Base-by-base conservation (phyloP, 2,329 filamentous ascomycete genomes). In the Nemania abortiva region DNA sequence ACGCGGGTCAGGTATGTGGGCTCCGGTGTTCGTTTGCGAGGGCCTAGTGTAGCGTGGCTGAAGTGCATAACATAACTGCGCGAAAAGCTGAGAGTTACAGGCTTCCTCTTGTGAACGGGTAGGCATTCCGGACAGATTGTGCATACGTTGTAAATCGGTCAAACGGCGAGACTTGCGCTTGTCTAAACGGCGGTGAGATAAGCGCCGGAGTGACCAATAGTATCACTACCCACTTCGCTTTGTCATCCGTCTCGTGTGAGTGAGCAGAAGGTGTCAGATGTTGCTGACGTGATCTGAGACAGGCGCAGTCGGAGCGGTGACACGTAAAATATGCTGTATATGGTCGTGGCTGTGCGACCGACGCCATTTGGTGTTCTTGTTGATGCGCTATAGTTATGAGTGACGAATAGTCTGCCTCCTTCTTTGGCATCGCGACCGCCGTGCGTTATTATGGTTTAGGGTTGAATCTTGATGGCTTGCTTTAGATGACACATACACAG, bases 211-310 rank as follows among this genome's bases (percentile, higher is more conserved):
- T 11, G 18, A 27, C 50, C 22, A 62, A 53, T 63, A 39, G 11
- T 34, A 47, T 54, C 24, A 31, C 18, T 10, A n/a, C n/a, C 18
- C 42, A 47, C 42, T 15, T 31, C 20, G 11, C 34, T 39, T 24
- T 29, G 24, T 45, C 29, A 58, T 57, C 45, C 18, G 20, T 37
- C 37, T 55, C 37, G 52, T 49, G 31, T 9, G 31, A 34, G n/a
- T n/a, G n/a, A n/a, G n/a, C n/a, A n/a, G n/a, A n/a, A n/a, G n/a
- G 22, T 10, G 34, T 31, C 27, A 42, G 45, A 47, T 7, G 49
- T 20, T 61, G 61, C 66, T 68, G 66, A 68, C 62, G 66, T 68
- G 56, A 68, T 68, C 56, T 2, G 52, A 65, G 22, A 29, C n/a
- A 45, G 27, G 54, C 34, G 49, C 15, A 31, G 24, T 18, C 24